A percentile compares a stretch with the other conserved stretches of the same genome.
Conservation (phyloP, 306 rosid genomes). For the Fragaria ananassa region DNA sequence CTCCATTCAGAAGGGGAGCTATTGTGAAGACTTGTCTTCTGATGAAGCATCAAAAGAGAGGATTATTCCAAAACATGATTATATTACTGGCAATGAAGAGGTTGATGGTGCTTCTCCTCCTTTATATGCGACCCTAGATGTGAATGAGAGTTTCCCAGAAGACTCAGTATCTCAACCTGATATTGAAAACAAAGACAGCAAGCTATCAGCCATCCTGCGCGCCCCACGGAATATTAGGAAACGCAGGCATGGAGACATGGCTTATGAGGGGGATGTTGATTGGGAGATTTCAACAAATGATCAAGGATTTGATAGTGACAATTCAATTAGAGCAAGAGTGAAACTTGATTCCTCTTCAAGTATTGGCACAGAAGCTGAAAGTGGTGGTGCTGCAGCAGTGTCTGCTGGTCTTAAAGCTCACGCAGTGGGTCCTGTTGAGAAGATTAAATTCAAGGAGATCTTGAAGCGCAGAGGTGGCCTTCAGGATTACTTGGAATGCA, state of each 20-base stretch:
- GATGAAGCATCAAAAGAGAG: conserved; percentile 22
- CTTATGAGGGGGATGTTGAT: conserved; percentile 97
- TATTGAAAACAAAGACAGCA: conserved; percentile 42
- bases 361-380: conserved; percentile 61
- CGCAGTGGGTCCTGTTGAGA: conserved; percentile 84
- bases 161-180: conserved; percentile 51
- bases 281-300: conserved; percentile 74
- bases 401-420: conserved; percentile 90
- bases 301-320: conserved; percentile 45
- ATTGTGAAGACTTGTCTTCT: conserved; percentile 36
- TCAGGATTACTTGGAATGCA: conserved; percentile 87
- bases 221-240: conserved; percentile 53
- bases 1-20: conserved; percentile 37
- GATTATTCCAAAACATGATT: conserved; percentile 23
- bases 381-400: conserved; percentile 75
- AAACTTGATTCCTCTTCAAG: conserved; percentile 53
- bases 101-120: conserved; percentile 41
- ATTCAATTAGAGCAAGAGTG: conserved; percentile 45
- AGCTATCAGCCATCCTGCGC: conserved; percentile 51
- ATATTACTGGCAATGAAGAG: conserved; percentile 29
- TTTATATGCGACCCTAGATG: conserved; percentile 46
- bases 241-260: conserved; percentile 90
- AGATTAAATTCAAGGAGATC: conserved; percentile 86
- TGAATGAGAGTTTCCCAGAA: conserved; percentile 53
- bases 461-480: conserved; percentile 95